Evolutionary conservation across 2,329 filamentous ascomycete species (phyloP).

Genomic region (Ustilaginoidea virens): DNA sequence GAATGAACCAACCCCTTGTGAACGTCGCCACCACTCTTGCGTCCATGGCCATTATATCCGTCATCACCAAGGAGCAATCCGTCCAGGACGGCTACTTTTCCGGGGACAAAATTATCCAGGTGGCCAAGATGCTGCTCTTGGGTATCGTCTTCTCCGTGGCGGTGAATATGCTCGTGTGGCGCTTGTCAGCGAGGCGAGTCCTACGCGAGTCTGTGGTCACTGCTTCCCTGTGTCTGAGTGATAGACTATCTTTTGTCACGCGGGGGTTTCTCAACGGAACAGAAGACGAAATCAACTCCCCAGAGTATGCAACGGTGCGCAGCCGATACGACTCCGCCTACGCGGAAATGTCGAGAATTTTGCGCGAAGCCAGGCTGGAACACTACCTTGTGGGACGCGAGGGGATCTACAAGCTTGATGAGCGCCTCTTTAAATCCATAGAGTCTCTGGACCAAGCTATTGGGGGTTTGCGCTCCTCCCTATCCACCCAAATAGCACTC

Average conservation of each 20-base stretch:
- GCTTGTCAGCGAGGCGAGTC: constrained; percentile 58
- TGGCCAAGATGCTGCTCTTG: constrained; percentile 71
- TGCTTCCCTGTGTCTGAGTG: constrained; percentile 59
- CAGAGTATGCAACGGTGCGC: constrained; percentile 46
- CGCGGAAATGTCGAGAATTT: constrained; percentile 55
- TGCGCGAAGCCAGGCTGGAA: constrained; percentile 79
- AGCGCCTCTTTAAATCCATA: constrained; percentile 66
- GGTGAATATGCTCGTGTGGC: constrained; percentile 65
- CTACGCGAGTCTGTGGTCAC: constrained; percentile 58
- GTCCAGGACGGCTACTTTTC: constrained; percentile 73
- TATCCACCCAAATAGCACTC: constrained; percentile 75
- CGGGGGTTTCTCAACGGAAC: constrained; percentile 70
- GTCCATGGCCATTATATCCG: constrained; percentile 76
- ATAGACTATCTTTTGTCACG: constrained; percentile 70
- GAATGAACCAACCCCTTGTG: constrained; percentile 60
- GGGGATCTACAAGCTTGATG: constrained; percentile 62
- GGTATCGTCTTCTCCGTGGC: constrained; percentile 56
- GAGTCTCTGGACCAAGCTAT: constrained; percentile 78
- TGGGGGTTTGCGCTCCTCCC: constrained; percentile 78
- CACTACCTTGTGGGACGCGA: constrained; percentile 73
- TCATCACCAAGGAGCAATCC: constrained; percentile 81
- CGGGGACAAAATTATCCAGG: constrained; percentile 64
- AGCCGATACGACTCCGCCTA: constrained; percentile 52
- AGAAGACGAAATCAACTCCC: constrained; percentile 58
- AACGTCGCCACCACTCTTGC: constrained; percentile 76